These are phyloP conservation scores for Hansenula anomala DNA, from an alignment of 1,139 yeast genomes.

Conservation along the genomic window DNA sequence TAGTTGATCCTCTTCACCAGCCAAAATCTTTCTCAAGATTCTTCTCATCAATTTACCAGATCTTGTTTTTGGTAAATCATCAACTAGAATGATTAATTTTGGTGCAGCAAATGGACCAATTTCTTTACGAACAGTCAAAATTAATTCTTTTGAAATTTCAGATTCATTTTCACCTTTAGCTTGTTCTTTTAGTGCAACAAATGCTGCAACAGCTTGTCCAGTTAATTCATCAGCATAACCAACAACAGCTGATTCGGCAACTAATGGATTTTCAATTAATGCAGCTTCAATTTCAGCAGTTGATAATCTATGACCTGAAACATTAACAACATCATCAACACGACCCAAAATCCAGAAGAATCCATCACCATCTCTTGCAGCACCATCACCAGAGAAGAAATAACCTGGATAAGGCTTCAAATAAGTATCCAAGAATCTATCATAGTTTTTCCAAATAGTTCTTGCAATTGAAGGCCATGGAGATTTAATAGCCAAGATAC, in stretches of 20 bases:
- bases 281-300: conserved; percentile 85
- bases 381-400: conserved; percentile 81
- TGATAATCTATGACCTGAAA: conserved; percentile 74
- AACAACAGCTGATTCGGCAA: conserved; percentile 76
- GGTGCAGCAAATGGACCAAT: conserved; percentile 87
- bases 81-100: conserved; percentile 62
- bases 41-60: conserved; percentile 85
- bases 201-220: conserved; percentile 81
- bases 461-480: conserved; percentile 82
- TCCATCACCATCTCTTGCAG: conserved; percentile 74
- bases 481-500: conserved; percentile 65
- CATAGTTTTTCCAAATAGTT: conserved; percentile 69
- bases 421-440: conserved; percentile 65
- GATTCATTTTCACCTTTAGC: conserved; percentile 29
- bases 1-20: conserved; percentile 73
- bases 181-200: conserved; percentile 58
- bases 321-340: conserved; percentile 80
- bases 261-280: conserved; percentile 61
- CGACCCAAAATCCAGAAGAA: conserved; percentile 78
- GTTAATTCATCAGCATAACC: conserved; percentile 79
- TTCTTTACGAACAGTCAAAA: conserved; percentile 70
- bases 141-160: conserved; percentile 60
- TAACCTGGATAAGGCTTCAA: conserved; percentile 63
- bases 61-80: conserved; percentile 79
- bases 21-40: conserved; percentile 70